Percentiles rank a stretch among this genome's conserved stretches.
Evolutionary conservation across 768 basidiomycete genomes (phyloP).

Genomic region (Paxillus involutus): DNA sequence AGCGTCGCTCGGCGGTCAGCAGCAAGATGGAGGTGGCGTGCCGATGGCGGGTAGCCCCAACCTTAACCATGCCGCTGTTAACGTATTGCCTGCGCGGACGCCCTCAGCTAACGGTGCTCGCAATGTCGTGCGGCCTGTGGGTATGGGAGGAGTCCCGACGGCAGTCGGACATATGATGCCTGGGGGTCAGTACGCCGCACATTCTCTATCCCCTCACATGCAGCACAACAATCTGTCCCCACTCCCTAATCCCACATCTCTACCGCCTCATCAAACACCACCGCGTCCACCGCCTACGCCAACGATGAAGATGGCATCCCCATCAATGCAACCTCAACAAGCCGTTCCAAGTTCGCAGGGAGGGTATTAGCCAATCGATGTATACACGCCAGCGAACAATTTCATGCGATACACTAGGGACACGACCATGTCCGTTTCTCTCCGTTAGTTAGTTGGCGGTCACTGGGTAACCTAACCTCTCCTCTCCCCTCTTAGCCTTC

Average conservation of each 20-base stretch:
- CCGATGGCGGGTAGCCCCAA: slow-evolving; percentile 37
- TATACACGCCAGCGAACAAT: slow-evolving; percentile 9
- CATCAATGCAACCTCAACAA: slow-evolving; percentile 56
- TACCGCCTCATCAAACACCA: slow-evolving; percentile 43
- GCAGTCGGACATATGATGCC: slow-evolving; percentile 29
- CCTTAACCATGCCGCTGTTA: slow-evolving; percentile 33
- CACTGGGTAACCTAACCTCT: not conserved
- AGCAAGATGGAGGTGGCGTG: slow-evolving; percentile 21
- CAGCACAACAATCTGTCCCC: slow-evolving; percentile 47
- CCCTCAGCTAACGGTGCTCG: slow-evolving; percentile 62
- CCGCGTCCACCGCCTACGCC: slow-evolving; percentile 51
- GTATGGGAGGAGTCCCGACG: slow-evolving; percentile 10
- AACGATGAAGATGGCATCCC: slow-evolving; percentile 53
- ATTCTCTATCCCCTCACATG: slow-evolving; percentile 50
- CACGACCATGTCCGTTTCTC: slow-evolving; percentile 11
- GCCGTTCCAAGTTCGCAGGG: slow-evolving; percentile 50
- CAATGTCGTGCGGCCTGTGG: slow-evolving; percentile 34
- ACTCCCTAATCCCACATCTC: slow-evolving; percentile 41
- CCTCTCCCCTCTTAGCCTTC: slow-evolving; percentile 17
- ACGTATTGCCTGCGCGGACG: slow-evolving; percentile 41
- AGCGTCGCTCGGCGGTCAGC: slow-evolving; percentile 19
- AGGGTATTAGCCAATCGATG: slow-evolving; percentile 41
- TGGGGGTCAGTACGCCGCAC: slow-evolving; percentile 42
- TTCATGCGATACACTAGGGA: slow-evolving; percentile 10
- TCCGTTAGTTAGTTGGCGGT: slow-evolving; percentile 4